Percentiles rank a stretch among this genome's conserved stretches.
Evolutionary conservation across 257 asterid genomes (phyloP).

Genomic region (Penstemon newberryi): DNA sequence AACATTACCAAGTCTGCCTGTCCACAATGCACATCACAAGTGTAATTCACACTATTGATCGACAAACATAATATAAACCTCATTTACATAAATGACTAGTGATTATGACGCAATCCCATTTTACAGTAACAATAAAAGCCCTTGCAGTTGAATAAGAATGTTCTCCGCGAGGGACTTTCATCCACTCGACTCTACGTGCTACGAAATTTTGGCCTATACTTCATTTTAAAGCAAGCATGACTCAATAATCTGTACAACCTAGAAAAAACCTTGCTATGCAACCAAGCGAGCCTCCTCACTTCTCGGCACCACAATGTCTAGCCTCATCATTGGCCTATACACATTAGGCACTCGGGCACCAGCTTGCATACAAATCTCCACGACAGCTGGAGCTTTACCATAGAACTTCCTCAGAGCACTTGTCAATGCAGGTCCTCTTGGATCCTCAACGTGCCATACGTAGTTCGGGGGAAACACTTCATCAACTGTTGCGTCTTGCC

Average conservation of each 20-base stretch:
- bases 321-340: slow-evolving; percentile 88
- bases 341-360: slow-evolving; percentile 75
- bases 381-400: slow-evolving; percentile 87
- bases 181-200: background rate
- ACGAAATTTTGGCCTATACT: background rate
- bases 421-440: slow-evolving; percentile 61
- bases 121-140: background rate
- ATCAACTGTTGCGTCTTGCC: slow-evolving; percentile 95
- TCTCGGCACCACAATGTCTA: slow-evolving; percentile 77
- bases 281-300: slow-evolving; percentile 67
- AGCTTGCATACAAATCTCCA: slow-evolving; percentile 83
- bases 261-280: slow-evolving; percentile 40
- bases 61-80: background rate
- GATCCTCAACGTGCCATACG: slow-evolving; percentile 80
- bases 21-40: background rate
- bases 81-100: slow-evolving; percentile 5
- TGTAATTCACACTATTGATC: background rate
- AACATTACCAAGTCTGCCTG: background rate
- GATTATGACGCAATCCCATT: background rate
- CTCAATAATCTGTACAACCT: background rate
- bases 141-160: background rate
- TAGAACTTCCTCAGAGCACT: slow-evolving; percentile 65
- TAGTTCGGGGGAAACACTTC: slow-evolving; percentile 85
- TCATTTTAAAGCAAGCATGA: background rate
- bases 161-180: background rate